These are phyloP conservation scores for Pseudozyma sp. DNA, from an alignment of 1,284 basidiomycete species.

Conservation along the genomic window DNA sequence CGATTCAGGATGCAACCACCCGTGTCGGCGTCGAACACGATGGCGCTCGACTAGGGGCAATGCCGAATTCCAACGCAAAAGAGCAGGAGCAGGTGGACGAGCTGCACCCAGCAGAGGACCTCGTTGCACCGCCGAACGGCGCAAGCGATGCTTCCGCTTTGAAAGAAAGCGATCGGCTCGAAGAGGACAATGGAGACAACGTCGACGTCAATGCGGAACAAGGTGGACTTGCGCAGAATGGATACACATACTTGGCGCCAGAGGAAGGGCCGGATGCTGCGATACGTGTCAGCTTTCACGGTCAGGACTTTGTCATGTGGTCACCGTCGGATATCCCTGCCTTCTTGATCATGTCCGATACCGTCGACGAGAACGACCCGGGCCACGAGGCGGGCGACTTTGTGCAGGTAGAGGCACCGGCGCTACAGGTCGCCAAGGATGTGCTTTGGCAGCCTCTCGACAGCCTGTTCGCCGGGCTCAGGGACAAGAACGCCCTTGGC, in stretches of 20 bases:
- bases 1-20: not conserved
- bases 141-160: not conserved
- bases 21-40: not conserved
- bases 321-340: constrained; percentile 37
- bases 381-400: constrained; percentile 11
- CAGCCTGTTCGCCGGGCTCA: constrained; percentile 55
- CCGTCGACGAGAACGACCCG: not conserved
- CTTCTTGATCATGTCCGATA: constrained; percentile 10
- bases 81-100: constrained; percentile 12
- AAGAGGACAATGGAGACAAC: constrained; percentile 8
- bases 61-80: not conserved
- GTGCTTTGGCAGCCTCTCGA: constrained; percentile 62
- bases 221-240: constrained; percentile 8
- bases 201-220: constrained; percentile 2
- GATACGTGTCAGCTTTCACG: constrained; percentile 60
- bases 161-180: constrained; percentile 16
- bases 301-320: constrained; percentile 64
- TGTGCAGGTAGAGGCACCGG: constrained; percentile 52
- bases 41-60: too few species aligned
- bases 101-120: not conserved
- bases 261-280: constrained; percentile 21
- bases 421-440: constrained; percentile 40
- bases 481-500: constrained; percentile 60
- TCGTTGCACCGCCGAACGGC: not conserved
- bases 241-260: constrained; percentile 3